A percentile compares a stretch with the other conserved stretches of the same genome.
These are phyloP conservation scores for Zanthoxylum bungeanum DNA, from an alignment of 345 rosid genomes.

Conservation along the genomic window DNA sequence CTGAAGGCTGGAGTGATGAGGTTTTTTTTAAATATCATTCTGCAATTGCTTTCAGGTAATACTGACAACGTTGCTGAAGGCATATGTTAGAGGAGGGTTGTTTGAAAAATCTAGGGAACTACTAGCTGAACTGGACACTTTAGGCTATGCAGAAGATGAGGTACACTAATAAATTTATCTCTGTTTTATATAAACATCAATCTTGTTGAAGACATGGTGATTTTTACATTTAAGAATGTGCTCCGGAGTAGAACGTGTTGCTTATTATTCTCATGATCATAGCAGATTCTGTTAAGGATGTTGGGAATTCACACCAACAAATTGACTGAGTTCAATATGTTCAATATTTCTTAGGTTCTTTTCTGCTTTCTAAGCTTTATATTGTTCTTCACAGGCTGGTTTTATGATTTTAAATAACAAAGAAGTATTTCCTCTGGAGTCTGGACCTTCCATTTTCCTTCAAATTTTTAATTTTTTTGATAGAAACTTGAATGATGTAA, in stretches of 20 bases:
- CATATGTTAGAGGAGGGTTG: slow-evolving; percentile 79
- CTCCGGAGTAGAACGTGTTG: neutral
- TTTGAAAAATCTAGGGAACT: slow-evolving; percentile 77
- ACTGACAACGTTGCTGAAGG: slow-evolving; percentile 84
- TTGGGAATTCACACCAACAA: neutral
- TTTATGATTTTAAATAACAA: neutral
- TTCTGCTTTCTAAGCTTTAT: neutral
- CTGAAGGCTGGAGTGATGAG: neutral
- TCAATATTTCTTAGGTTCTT: neutral
- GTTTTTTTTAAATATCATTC: slow-evolving; percentile 11
- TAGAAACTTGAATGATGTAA: neutral
- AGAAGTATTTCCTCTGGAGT: neutral
- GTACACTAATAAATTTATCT: slow-evolving; percentile 28
- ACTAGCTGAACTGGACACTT: slow-evolving; percentile 58
- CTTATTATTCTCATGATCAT: neutral
- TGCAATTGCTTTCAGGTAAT: slow-evolving; percentile 59
- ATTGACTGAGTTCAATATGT: neutral
- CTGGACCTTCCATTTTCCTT: no score
- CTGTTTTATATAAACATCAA: neutral
- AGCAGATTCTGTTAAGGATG: neutral
- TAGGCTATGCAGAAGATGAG: slow-evolving; percentile 81
- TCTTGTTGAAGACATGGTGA: neutral
- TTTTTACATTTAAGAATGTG: neutral
- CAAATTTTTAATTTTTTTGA: neutral
- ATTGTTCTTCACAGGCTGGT: neutral